Evolutionary conservation across 306 rosid species (phyloP), one percentile per base, ranked within the genome.

Genomic region (Prunus dulcis): DNA sequence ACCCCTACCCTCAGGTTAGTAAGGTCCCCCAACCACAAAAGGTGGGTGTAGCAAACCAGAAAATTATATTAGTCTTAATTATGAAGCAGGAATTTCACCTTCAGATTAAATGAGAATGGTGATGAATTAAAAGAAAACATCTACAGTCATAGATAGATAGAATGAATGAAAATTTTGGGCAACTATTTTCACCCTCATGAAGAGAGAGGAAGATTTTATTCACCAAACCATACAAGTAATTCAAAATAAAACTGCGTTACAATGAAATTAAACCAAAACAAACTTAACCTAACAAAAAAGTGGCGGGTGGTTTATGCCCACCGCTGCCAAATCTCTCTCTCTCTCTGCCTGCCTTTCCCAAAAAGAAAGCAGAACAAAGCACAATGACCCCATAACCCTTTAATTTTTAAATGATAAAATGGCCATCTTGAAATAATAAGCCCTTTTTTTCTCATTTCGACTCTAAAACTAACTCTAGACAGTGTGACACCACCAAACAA

Each of bases 261-360:
- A 62, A 47, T 6, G 6, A 22, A 30, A 12, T 25, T 25, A 27
- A 74, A 64, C 52, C 23, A 7, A 30, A 72, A 15, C 32, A 28
- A 47, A 50, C 18, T 15, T 52, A 65, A 43, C 67, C 15, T 66
- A 63, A 75, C 9, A 22, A 67, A 84, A 25, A 72, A 45, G 61
- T 72, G 83, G 84, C 80, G 89, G 93, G 84, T 85, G 87, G 79
- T 76, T 75, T n/a, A 60, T 65, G 43, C 87, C 87, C 82, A 91
- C 86, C 93, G 45, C 89, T 73, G 79, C 89, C 84, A 28, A 81
- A 56, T 53, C 7, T 32, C 7, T 32, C 38, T 32, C 7, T 1
- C 1, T 32, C 52, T 79, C 23, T 41, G 49, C 62, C 80, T 82
- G 85, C 82, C 67, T n/a, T 76, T 57, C 65, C 55, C 27, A 75